Conservation (phyloP, 768 basidiomycete species). For the Suillus americanus region DNA sequence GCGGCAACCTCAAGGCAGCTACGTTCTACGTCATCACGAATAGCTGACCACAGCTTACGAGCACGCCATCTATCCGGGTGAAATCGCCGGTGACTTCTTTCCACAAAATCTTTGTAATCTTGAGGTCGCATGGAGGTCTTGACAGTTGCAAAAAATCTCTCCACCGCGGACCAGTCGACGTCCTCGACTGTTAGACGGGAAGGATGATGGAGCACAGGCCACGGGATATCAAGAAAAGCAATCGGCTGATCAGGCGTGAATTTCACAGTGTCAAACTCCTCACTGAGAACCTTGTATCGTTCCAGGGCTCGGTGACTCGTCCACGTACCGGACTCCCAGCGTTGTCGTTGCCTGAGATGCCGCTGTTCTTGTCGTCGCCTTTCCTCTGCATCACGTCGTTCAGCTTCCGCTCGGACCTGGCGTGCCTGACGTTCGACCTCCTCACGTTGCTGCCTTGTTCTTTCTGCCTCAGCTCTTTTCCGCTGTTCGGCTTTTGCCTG, state of each 20-base stretch:
- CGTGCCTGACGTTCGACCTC: slow-evolving; percentile 23
- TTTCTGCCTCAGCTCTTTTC: slow-evolving; percentile 32
- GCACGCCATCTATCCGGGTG: slow-evolving; percentile 83
- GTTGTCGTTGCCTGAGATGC: slow-evolving; percentile 47
- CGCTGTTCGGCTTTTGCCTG: slow-evolving; percentile 34
- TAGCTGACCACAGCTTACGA: slow-evolving; percentile 56
- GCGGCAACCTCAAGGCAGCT: slow-evolving; percentile 67
- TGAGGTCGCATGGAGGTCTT: slow-evolving; percentile 51
- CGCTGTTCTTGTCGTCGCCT: slow-evolving; percentile 40
- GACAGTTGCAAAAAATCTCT: slow-evolving; percentile 63
- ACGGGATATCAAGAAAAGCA: slow-evolving; percentile 65
- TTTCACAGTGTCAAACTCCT: slow-evolving; percentile 61
- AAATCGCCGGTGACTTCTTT: slow-evolving; percentile 71
- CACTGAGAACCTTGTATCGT: slow-evolving; percentile 58
- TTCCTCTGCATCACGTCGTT: slow-evolving; percentile 30
- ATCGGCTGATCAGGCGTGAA: slow-evolving; percentile 54
- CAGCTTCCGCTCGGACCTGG: slow-evolving; percentile 27
- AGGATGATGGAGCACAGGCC: slow-evolving; percentile 68
- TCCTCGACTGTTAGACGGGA: slow-evolving; percentile 56
- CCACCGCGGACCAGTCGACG: slow-evolving; percentile 70
- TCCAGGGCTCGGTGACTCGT: slow-evolving; percentile 66
- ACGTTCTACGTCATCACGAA: slow-evolving; percentile 57
- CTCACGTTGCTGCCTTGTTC: slow-evolving; percentile 23
- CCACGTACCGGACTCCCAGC: slow-evolving; percentile 65
- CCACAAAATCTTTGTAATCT: slow-evolving; percentile 65